Percentiles rank a stretch among this genome's conserved stretches.
Conservation (phyloP, 2,329 filamentous ascomycete species). For the Hymenoscyphus linearis region DNA sequence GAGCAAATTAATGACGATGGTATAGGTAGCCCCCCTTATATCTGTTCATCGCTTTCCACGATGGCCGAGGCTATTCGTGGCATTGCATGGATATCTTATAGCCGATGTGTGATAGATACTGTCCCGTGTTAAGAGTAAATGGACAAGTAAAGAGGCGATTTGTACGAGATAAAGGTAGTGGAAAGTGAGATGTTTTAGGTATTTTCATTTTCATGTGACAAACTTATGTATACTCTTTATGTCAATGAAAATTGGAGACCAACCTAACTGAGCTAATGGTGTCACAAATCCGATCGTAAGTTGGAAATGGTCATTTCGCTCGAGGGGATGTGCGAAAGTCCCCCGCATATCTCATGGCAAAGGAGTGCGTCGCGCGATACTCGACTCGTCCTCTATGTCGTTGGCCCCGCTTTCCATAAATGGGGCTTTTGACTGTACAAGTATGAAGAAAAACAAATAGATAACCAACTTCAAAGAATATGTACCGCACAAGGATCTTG, state of each 20-base stretch:
- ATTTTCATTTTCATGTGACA: neutral
- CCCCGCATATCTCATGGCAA: neutral
- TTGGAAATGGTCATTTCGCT: neutral
- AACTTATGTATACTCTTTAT: neutral
- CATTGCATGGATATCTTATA: neutral
- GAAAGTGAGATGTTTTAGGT: neutral
- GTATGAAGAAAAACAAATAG: neutral
- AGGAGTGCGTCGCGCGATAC: neutral
- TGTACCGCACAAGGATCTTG: neutral
- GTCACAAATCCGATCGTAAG: neutral
- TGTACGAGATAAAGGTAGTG: neutral
- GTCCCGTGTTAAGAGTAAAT: neutral
- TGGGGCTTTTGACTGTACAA: neutral
- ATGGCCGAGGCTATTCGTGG: neutral
- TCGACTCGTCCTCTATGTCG: neutral
- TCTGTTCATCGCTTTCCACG: neutral
- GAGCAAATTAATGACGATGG: neutral
- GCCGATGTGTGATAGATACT: neutral
- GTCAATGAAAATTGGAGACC: neutral
- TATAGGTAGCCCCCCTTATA: neutral
- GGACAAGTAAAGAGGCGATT: neutral
- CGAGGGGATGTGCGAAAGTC: neutral
- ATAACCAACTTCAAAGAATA: neutral
- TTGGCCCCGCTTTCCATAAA: neutral
- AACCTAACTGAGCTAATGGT: neutral